phyloP scores from a whole-genome alignment of 768 basidiomycete species.

The Pleurotus eryngii region DNA sequence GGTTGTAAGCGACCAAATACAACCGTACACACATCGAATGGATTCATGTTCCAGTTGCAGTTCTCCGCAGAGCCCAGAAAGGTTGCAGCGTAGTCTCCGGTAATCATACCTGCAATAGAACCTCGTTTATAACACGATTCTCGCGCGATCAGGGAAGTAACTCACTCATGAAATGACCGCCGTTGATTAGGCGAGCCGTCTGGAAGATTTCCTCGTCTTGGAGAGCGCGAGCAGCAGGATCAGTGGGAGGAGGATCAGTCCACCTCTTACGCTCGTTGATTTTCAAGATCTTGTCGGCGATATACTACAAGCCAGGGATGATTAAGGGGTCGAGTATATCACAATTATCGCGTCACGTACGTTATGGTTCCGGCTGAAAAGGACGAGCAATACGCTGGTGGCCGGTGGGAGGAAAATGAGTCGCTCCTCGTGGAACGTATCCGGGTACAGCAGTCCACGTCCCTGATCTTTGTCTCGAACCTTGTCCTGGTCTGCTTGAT shows the following conservation, averaged over 20 bases:
- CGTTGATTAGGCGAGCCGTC: constrained; percentile 49
- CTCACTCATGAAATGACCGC: constrained; percentile 49
- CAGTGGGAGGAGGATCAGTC: constrained; percentile 36
- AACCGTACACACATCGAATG: constrained; percentile 35
- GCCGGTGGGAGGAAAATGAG: constrained; percentile 53
- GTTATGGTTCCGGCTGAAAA: constrained; percentile 61
- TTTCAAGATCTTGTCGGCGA: constrained; percentile 47
- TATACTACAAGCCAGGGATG: constrained; percentile 44
- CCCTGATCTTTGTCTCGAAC: constrained; percentile 47
- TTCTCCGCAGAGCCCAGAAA: constrained; percentile 55
- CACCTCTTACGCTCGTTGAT: constrained; percentile 55
- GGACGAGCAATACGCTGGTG: constrained; percentile 46
- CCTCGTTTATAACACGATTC: neutral
- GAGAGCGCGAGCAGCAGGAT: constrained; percentile 16
- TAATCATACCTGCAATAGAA: constrained; percentile 27
- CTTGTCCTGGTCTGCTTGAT: constrained; percentile 32
- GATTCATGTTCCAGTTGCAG: constrained; percentile 48
- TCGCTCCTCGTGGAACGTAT: constrained; percentile 51
- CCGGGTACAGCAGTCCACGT: constrained; percentile 49
- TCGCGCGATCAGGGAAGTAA: neutral
- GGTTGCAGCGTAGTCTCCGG: constrained; percentile 56
- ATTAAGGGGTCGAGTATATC: constrained; percentile 47
- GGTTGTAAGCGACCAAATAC: neutral
- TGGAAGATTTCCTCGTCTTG: constrained; percentile 62
- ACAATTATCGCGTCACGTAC: constrained; percentile 23